Percentiles rank a stretch among this genome's conserved stretches.
These are phyloP conservation scores for Puccinellia tenuiflora DNA, from an alignment of 176 grass and related monocot genomes.

Conservation along the genomic window DNA sequence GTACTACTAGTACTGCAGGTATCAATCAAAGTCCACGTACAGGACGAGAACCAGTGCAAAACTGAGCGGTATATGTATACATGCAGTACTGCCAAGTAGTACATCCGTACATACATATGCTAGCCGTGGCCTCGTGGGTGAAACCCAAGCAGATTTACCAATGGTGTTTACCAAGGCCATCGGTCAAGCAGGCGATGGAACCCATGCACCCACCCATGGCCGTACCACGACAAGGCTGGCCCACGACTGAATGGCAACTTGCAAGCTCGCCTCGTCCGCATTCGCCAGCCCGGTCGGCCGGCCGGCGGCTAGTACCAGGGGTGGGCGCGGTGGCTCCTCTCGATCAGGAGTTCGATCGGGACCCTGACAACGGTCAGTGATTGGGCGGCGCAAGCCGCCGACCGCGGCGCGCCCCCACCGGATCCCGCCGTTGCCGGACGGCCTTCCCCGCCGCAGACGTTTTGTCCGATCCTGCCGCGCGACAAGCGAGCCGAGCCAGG, in stretches of 20 bases:
- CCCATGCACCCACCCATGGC: neutral
- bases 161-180: neutral
- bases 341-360: constrained; percentile 35
- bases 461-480: constrained; percentile 6
- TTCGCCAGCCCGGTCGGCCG: neutral
- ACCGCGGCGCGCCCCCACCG: neutral
- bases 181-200: neutral
- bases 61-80: neutral
- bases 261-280: constrained; percentile 9
- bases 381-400: constrained; percentile 3
- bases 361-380: constrained; percentile 41
- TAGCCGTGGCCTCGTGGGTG: neutral
- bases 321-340: too few relatives aligned
- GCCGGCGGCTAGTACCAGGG: too few relatives aligned
- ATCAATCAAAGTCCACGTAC: neutral
- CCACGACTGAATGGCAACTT: neutral
- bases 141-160: neutral
- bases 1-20: neutral
- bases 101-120: neutral
- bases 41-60: neutral
- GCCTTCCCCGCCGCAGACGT: neutral
- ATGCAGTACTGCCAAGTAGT: neutral
- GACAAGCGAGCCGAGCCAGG: neutral
- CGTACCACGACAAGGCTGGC: neutral
- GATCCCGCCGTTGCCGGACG: constrained; percentile 1